Base-by-base conservation (phyloP, 176 grass and related monocot species). In the Paspalum vaginatum region DNA sequence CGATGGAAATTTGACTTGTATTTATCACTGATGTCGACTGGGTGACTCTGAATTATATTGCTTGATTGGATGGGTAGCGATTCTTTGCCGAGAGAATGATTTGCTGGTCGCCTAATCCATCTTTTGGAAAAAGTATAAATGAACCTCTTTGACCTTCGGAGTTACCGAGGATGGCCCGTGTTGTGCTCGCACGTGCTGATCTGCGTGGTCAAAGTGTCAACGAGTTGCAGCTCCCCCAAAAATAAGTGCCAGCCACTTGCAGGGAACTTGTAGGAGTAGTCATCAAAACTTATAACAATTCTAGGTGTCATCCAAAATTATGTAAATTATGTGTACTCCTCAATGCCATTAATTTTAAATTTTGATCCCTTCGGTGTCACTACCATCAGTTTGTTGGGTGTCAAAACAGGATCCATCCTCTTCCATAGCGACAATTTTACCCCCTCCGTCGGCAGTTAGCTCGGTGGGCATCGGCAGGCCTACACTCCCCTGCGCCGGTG, bases 21-120 rank as follows among this genome's bases (percentile, higher is more conserved):
- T 60, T 83, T 84, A 80, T 80, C 12, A 61, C 81, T 77, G 83
- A 85, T 50, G 42, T 66, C 57, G 87, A 76, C 65, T 75, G 77
- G 65, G 7, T 37, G 62, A 14, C 64, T 71, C 53, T 65, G n/a
- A 22, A 47, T 47, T 8, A 12, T 69, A 54, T 68, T 47, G 15
- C 6, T 78, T 10, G 49, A 72, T 78, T 32, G 50, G 67, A 50
- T 16, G 51, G 21, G 6, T 54, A 50, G 56, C 58, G 77, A 13
- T 61, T 68, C 48, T 75, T n/a, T 45, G 4, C 8, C 37, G 39
- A 44, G 45, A 51, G 7, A 8, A 11, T 17, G 27, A 61, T 55
- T 25, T 17, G 14, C 16, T 52, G 50, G 6, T 41, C 50, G 12
- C n/a, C 63, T 5, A 15, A n/a, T 42, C 44, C 38, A 18, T 25